Evolutionary conservation across 441 rosid species (phyloP).

Genomic region (Populus hybrid): DNA sequence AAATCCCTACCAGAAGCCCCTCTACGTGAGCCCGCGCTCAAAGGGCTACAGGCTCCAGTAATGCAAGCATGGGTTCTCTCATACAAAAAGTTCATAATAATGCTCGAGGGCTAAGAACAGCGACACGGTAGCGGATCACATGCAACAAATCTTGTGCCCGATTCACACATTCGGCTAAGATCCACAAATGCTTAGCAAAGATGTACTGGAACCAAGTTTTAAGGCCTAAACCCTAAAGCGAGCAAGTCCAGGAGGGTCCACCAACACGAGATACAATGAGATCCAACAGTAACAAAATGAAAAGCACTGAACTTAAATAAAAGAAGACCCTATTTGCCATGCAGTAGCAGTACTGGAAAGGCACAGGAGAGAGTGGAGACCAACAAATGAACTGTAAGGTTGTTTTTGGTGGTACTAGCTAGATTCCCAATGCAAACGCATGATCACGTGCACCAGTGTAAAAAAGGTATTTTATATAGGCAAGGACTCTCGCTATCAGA

Average conservation of each 20-base stretch:
- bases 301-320: background rate
- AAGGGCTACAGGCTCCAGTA: too few species aligned
- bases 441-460: constrained; percentile 29
- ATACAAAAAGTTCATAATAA: too few species aligned
- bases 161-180: too few species aligned
- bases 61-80: too few species aligned
- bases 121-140: too few species aligned
- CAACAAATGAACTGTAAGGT: constrained; percentile 22
- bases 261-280: background rate
- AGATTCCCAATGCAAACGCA: constrained; percentile 29
- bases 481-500: background rate
- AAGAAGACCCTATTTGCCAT: background rate
- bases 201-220: background rate
- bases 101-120: too few species aligned
- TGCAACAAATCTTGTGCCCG: too few species aligned
- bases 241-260: background rate
- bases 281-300: background rate
- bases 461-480: background rate
- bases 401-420: background rate
- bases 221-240: background rate
- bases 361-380: background rate
- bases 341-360: background rate
- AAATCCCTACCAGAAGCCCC: too few species aligned
- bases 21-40: too few species aligned
- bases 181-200: background rate